These are phyloP conservation scores for Glycine tomentella DNA, from an alignment of 306 rosid genomes.

Conservation along the genomic window DNA sequence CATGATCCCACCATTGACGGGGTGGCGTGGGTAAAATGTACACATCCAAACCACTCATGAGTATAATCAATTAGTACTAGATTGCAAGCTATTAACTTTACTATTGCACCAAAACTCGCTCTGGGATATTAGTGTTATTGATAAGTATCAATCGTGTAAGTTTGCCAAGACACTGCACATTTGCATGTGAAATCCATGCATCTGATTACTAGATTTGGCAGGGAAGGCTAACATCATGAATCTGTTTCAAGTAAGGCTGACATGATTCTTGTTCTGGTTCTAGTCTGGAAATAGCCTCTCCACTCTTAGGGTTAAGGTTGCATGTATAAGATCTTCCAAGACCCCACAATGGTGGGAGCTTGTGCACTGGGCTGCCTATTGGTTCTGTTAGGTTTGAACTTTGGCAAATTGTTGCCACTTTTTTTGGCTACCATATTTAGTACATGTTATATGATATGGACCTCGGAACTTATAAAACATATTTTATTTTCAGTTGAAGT, in stretches of 20 bases:
- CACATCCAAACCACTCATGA: not conserved
- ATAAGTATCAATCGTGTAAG: conserved; percentile 13
- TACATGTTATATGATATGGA: conserved; percentile 29
- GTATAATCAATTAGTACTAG: not conserved
- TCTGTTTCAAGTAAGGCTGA: conserved; percentile 16
- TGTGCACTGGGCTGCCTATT: conserved; percentile 22
- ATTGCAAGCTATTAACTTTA: not conserved
- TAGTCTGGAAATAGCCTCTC: conserved; percentile 31
- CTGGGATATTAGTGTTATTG: conserved; percentile 30
- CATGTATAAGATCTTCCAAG: not conserved
- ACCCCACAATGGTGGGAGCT: conserved; percentile 29
- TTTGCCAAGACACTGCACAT: conserved; percentile 7
- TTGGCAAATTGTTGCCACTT: not conserved
- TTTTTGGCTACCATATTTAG: conserved; percentile 21
- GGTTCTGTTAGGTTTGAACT: conserved; percentile 30
- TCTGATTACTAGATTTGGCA: conserved; percentile 35
- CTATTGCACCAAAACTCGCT: not conserved
- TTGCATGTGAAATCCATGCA: conserved; percentile 21
- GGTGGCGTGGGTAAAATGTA: conserved; percentile 24
- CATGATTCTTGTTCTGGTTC: conserved; percentile 30
- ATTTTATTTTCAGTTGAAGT: conserved; percentile 33
- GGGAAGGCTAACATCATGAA: conserved; percentile 29
- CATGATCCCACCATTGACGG: conserved; percentile 20
- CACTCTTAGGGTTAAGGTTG: conserved; percentile 32
- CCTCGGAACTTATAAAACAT: conserved; percentile 24